These are phyloP conservation scores for Haplosporangium sp. DNA, from an alignment of 371 early-diverging fungal genomes.

Conservation along the genomic window DNA sequence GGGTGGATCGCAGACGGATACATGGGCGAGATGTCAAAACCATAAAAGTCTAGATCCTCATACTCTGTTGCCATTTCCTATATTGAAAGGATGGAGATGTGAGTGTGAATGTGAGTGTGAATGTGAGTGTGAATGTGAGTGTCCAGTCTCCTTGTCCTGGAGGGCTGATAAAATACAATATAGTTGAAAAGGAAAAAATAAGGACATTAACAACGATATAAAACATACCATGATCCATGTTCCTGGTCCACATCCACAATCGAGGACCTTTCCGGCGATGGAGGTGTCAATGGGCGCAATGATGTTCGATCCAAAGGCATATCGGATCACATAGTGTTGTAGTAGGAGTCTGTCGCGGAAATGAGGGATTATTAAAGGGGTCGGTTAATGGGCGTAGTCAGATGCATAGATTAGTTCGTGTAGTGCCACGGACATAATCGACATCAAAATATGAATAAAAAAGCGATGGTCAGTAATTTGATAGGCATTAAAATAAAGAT, in stretches of 20 bases:
- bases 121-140: not conserved
- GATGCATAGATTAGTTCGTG: constrained; percentile 33
- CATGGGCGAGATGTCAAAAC: constrained; percentile 65
- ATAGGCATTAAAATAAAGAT: not conserved
- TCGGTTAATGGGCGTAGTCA: constrained; percentile 19
- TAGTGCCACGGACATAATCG: not conserved
- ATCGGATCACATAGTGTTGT: constrained; percentile 52
- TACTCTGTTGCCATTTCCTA: constrained; percentile 55
- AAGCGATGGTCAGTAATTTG: not conserved
- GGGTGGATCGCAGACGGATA: constrained; percentile 68
- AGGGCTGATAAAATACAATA: not conserved
- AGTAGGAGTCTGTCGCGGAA: constrained; percentile 18
- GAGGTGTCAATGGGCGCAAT: constrained; percentile 45
- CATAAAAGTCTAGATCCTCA: constrained; percentile 56
- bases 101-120: not conserved
- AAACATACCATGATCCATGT: constrained; percentile 53
- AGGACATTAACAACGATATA: no score
- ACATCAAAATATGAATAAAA: not conserved
- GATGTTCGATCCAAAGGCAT: constrained; percentile 46
- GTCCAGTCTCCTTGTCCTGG: not conserved
- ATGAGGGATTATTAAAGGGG: not conserved
- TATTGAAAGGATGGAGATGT: not conserved
- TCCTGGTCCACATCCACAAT: constrained; percentile 53
- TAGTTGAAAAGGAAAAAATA: not conserved
- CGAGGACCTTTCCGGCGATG: constrained; percentile 38